Conservation (phyloP, 1,139 yeast species). For the Debaryomycetaceae sp. region DNA sequence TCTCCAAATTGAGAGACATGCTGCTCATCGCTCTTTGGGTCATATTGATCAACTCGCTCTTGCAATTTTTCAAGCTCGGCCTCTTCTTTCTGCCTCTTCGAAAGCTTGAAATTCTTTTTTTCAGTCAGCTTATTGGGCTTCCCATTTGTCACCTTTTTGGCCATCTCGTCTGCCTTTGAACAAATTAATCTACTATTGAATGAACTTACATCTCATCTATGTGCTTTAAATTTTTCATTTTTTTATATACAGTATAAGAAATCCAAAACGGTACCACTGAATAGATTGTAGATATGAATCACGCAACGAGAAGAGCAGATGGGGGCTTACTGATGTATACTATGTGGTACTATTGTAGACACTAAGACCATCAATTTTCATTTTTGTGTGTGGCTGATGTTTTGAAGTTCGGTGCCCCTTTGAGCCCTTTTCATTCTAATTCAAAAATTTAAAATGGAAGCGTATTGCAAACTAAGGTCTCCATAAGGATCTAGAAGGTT, state of each 20-base stretch:
- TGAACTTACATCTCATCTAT: neutral
- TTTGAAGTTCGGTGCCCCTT: too few species aligned
- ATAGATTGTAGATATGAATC: too few species aligned
- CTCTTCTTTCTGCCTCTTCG: slow-evolving; percentile 36
- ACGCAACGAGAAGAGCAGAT: too few species aligned
- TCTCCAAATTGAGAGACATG: slow-evolving; percentile 50
- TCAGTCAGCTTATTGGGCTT: slow-evolving; percentile 16
- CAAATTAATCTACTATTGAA: neutral
- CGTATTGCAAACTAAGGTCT: slow-evolving; percentile 46
- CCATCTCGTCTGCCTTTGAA: slow-evolving; percentile 13
- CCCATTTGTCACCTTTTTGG: slow-evolving; percentile 15
- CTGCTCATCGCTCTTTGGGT: slow-evolving; percentile 33
- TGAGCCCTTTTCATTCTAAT: too few species aligned
- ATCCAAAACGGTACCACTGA: too few species aligned
- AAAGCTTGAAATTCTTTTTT: slow-evolving; percentile 9
- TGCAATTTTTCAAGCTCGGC: slow-evolving; percentile 45
- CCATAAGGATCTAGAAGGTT: slow-evolving; percentile 31
- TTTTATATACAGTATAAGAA: neutral
- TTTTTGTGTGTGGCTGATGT: too few species aligned
- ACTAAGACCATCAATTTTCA: too few species aligned
- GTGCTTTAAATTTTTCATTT: neutral
- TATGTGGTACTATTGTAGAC: too few species aligned
- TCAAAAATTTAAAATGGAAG: slow-evolving; percentile 42
- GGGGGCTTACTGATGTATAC: too few species aligned
- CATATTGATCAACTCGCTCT: slow-evolving; percentile 48